Base-by-base conservation (phyloP, 2,329 filamentous ascomycete species). In the Cercospora zeae-maydis region DNA sequence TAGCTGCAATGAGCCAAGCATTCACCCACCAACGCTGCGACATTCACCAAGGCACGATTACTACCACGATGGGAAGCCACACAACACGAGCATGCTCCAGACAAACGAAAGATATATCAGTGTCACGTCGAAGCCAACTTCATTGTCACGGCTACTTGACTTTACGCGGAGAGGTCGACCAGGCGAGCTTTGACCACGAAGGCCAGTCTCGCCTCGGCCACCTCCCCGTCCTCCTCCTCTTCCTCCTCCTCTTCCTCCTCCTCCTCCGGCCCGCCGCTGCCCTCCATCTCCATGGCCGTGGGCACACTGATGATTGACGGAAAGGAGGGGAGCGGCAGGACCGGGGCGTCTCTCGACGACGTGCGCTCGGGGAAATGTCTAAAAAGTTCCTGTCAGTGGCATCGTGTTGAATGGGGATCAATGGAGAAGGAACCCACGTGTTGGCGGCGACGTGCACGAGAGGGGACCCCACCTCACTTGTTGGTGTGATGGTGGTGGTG, bases 311-410 rank as follows among this genome's bases (percentile, higher is more conserved):
- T 39, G 21, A 42, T 37, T 37, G 53, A 56, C 13, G 53, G 53
- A 2, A 56, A 56, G n/a, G 53, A 56, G 19, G 34, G 53, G n/a
- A 56, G 53, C 31, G 53, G 53, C 31, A 56, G 24, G 31, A 37
- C 13, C 19, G 53, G 53, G 14, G 33, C 53, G 6, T 37, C 33
- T 37, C 34, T 37, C 30, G n/a, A 16, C 21, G 34, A 21, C 16
- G 36, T 37, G 53, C 53, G 33, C 13, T 9, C 53, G 13, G 21
- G 34, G 6, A 39, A 13, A 27, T 56, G 33, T 42, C 53, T 56
- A n/a, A 16, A 31, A 16, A 31, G 14, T 19, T 14, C 37, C 2
- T 5, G 24, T 56, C 21, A 56, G 34, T 42, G 19, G 31, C 34
- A 14, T 56, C 11, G 31, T 30, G 3, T 27, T 6, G n/a, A 3